Evolutionary conservation across 768 basidiomycete species (phyloP), one percentile per base, ranked within the genome.

Genomic region (Kwoniella bestiolae): DNA sequence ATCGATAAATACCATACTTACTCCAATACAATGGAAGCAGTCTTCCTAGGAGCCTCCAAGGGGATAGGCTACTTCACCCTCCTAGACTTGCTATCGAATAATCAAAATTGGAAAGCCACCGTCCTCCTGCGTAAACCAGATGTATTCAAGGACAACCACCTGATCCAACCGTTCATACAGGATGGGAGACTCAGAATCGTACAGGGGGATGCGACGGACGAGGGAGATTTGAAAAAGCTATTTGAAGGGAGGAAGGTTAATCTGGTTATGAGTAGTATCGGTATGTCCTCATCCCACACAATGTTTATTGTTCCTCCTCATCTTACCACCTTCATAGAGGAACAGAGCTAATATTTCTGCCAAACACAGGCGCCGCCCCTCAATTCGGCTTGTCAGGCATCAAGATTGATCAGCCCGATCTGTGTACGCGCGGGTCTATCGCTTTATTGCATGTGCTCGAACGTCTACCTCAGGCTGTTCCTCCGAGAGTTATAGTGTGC

Each of bases 81-180:
- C 18, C 25, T 61, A 16, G 49, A 51, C 31, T 41, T 67, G n/a
- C 58, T 71, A 23, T 16, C 25, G 31, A 53, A 41, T 4, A 7
- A 44, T 28, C 23, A 49, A 21, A 23, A 57, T 18, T 63, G 62
- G 62, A 57, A 32, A 26, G 25, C 50, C 5, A 60, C 55, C 12
- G 29, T 71, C 1, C 52, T 71, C 2, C 32, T 71, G 7, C 66
- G 69, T 6, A 71, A 71, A 44, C 69, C 69, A 1, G 69, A 67
- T 18, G 38, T 45, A 5, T 26, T 70, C 47, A 29, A 58, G 41
- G 3, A 56, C 2, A 66, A 70, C 28, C 28, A 47, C 8, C 9
- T 34, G 18, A 41, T 70, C 44, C 21, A 31, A 3, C 56, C 60
- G 8, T 66, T 58, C 28, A 49, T 70, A 41, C 31, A 63, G 23